Evolutionary conservation across 2,329 filamentous ascomycete genomes (phyloP), one percentile per base, ranked within the genome.

Genomic region (Ophiostoma australiae): DNA sequence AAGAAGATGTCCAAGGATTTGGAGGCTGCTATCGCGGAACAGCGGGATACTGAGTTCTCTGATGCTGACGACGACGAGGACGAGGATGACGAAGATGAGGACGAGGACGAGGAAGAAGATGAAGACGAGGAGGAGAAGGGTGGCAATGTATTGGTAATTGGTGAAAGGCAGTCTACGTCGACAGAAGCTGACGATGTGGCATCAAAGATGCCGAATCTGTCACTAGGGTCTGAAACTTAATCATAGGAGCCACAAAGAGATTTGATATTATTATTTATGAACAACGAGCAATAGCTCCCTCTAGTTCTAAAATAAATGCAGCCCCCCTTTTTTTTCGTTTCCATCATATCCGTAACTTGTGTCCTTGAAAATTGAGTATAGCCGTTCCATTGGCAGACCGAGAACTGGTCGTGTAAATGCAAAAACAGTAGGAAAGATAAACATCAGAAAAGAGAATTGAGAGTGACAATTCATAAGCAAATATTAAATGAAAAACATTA

Each of bases 1-100:
- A 96, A 91, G 83, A 98, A 97, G 82, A 97, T 97, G 91, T 87
- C 93, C 20, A 97, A 95, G 80, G 95, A 99, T 75, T 82, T 99
- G 20, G 95, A 97, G 78, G 86, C 88, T 11, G 97, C 97, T 74
- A 95, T 99, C 81, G 90, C 90, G 75, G 91, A 91, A 82, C 90
- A 93, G 78, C 87, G 58, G 31, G 61, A 71, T 27, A 67, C 89
- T 69, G 82, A 83, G 58, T 73, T 79, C 67, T 78, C 81, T 77
- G 78, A 76, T 1, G 76, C 77, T 61, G 80, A 79, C 31, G 78
- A 77, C 8, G 75, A 76, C 15, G 74, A 78, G 4, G 77, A 75
- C 7, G 76, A 77, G 2, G 79, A 79, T 3, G 77, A 77, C 2
- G 78, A 77, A 0, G 76, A 74, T 1, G 76, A 74, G 0, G 76